Evolutionary conservation across 2,329 filamentous ascomycete genomes (phyloP), one percentile per base, ranked within the genome.

Genomic region (Aureobasidium vineae): DNA sequence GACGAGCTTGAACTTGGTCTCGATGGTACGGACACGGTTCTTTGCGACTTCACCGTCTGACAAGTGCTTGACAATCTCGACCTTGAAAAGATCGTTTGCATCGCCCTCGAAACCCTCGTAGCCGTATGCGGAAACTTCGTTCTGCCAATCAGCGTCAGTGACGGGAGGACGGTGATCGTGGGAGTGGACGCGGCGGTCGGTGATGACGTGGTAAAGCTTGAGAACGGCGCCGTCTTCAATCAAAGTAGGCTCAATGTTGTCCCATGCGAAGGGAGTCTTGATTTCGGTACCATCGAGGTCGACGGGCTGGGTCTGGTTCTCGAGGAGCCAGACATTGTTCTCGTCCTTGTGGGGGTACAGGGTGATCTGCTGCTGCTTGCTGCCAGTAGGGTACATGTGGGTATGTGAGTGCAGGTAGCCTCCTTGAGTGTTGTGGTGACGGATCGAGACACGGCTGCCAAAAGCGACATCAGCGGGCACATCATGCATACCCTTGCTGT

Each of bases 321-420:
- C 95, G 66, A 98, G 77, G 41, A 97, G 80, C 87, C 91, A 99
- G 66, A 96, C 73, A 77, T 99, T 99, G 85, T 99, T 99, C 76
- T 97, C 92, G 74, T 99, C 95, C 84, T 98, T 98, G 85, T 99
- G 95, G 8, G 95, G 95, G 74, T 99, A 99, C 3, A 99, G 86
- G 0, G 95, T 99, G 73, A 99, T 92, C 77, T 99, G 95, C 78
- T 99, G 95, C 80, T 99, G 96, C 83, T 97, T 96, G 84, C 92
- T 97, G 71, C 95, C 95, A 10, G 88, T 91, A 3, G 95, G 95
- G 77, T 98, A 99, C 95, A 99, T 99, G 76, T 97, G 89, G 73
- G 88, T 87, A 78, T 99, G 95, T 8, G 95, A 98, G 80, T 99
- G 95, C 63, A 99, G 86, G 77, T 99, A 99, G 65, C 95, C 95